Percentiles rank a stretch among this genome's conserved stretches.
phyloP scores from a whole-genome alignment of 257 asterid species.

The Cordia subcordata region DNA sequence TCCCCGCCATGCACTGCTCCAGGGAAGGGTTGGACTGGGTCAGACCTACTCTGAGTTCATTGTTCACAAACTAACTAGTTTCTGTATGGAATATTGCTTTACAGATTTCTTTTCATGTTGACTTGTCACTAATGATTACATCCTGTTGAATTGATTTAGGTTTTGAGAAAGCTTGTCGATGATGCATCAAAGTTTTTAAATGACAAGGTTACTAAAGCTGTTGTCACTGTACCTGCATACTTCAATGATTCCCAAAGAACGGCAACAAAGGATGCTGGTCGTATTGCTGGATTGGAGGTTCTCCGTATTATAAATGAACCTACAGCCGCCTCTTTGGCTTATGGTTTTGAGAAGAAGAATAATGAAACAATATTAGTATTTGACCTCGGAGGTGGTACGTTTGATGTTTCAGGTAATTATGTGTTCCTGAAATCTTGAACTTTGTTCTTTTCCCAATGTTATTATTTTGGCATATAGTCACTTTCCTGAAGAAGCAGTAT shows the following conservation, averaged over 20 bases:
- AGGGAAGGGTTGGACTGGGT: too few species aligned
- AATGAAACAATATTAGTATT: conserved; percentile 84
- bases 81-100: not conserved
- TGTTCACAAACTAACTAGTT: not conserved
- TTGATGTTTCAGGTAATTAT: conserved; percentile 78
- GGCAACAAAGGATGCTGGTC: conserved; percentile 91
- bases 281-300: conserved; percentile 90
- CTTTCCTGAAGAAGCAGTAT: too few species aligned
- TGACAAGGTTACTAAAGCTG: conserved; percentile 91
- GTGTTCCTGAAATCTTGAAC: not conserved
- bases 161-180: conserved; percentile 90
- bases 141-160: conserved; percentile 35
- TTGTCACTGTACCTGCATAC: conserved; percentile 92
- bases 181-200: conserved; percentile 89
- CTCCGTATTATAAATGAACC: conserved; percentile 87
- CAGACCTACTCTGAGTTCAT: too few species aligned
- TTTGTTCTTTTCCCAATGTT: not conserved
- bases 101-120: not conserved
- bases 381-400: conserved; percentile 92
- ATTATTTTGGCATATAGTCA: too few species aligned
- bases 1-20: too few species aligned
- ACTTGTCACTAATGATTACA: not conserved
- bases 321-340: conserved; percentile 89
- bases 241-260: conserved; percentile 94
- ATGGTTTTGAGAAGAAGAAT: conserved; percentile 84